Base-by-base conservation (phyloP, 78 protist genomes). In the Carpediemonas membranifera region DNA sequence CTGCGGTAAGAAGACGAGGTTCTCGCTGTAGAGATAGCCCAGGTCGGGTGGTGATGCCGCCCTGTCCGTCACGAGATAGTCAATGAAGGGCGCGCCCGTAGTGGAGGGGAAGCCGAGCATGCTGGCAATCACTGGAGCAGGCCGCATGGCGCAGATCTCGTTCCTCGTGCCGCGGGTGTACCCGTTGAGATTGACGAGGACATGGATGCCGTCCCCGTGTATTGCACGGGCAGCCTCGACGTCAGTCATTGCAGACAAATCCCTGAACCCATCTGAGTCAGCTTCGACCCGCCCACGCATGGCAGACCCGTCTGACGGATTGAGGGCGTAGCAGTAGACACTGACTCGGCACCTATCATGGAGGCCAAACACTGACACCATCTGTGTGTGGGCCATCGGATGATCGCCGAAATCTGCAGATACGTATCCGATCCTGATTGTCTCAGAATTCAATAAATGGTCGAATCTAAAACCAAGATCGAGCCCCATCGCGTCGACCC, bases 101-200 rank as follows among this genome's bases (percentile, higher is more conserved):
- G 68, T 62, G 24, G 36, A 30, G 7, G 68, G 41, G 56, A 37
- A 62, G 24, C 68, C 68, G 28, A 62, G 54, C 37, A 37, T 43
- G 43, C 21, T 11, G 25, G 7, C 30, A 5, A 13, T 5, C 53
- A 62, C 39, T 1, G 68, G 68, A 3, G 68, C 68, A 5, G 39
- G 47, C 21, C 56, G 31, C 27, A 16, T 21, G 27, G 30, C 35
- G 56, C 39, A 31, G 53, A 62, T n/a, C 36, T 13, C 21, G 47
- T 41, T 62, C 68, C 24, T 3, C 44, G 36, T 51, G 53, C 36
- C 59, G 14, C 1, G 28, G 16, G 69, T 64, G 59, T 33, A 64
- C 30, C 69, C 69, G 59, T 50, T 64, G 43, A 64, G 59, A 31
- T 64, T 34, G 56, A 64, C 19, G n/a, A 47, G 59, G n/a, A 50